A percentile compares a stretch with the other conserved stretches of the same genome.
phyloP scores from a whole-genome alignment of 768 basidiomycete species.

The Agaricus subrufescens region DNA sequence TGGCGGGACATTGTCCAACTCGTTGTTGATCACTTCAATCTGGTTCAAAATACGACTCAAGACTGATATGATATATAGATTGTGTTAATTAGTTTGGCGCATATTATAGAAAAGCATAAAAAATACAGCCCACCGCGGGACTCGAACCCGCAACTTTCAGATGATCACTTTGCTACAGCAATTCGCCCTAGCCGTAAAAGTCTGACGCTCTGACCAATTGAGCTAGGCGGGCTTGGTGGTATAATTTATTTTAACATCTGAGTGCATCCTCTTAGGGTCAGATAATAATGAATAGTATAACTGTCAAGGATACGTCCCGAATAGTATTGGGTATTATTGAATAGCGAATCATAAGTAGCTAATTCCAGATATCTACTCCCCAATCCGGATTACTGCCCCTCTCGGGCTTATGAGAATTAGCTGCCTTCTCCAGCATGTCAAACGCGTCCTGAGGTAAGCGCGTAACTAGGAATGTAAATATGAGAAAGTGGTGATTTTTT shows the following conservation, averaged over 20 bases:
- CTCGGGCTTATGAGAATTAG: constrained; percentile 48
- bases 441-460: constrained; percentile 35
- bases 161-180: neutral
- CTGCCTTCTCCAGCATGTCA: constrained; percentile 45
- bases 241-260: neutral
- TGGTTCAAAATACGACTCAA: constrained; percentile 10
- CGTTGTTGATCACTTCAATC: constrained; percentile 54
- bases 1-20: constrained; percentile 85
- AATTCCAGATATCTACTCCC: constrained; percentile 55
- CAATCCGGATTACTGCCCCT: constrained; percentile 61
- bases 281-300: too few species aligned
- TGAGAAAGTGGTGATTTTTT: neutral
- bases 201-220: constrained; percentile 13
- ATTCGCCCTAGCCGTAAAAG: constrained; percentile 6
- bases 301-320: too few species aligned
- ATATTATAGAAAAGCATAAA: too few species aligned
- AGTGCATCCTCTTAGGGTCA: neutral
- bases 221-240: constrained; percentile 9
- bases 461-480: neutral
- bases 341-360: neutral
- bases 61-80: neutral
- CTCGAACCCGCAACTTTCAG: constrained; percentile 13
- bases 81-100: too few species aligned
- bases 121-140: constrained; percentile 10
- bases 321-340: too few species aligned